phyloP scores from a whole-genome alignment of 148 eudicot species.

The Diospyros kaki region DNA sequence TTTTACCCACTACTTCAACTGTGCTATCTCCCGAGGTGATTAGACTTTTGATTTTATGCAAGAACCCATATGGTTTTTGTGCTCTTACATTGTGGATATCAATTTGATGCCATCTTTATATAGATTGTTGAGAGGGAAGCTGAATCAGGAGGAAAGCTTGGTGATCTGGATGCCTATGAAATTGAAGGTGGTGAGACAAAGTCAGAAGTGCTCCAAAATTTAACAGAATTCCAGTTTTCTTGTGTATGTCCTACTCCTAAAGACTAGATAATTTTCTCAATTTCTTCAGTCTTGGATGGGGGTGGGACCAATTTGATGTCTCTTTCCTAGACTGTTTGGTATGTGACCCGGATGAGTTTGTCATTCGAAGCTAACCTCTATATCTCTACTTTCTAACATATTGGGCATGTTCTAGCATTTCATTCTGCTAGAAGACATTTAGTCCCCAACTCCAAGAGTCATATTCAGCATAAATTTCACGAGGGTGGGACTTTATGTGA shows the following conservation, averaged over 20 bases:
- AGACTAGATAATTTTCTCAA: not conserved
- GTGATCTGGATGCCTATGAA: conserved; percentile 79
- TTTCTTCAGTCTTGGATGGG: not conserved
- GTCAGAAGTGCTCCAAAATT: conserved; percentile 87
- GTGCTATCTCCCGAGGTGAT: conserved; percentile 86
- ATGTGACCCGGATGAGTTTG: not conserved
- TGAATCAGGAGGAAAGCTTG: conserved; percentile 83
- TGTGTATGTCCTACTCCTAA: conserved; percentile 52
- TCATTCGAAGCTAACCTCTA: not conserved
- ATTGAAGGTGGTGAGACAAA: conserved; percentile 90
- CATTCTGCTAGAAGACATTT: not conserved
- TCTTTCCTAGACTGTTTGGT: not conserved
- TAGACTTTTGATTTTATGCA: not conserved
- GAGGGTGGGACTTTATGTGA: not conserved
- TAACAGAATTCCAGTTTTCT: conserved; percentile 82
- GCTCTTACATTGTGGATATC: not conserved
- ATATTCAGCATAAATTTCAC: not conserved
- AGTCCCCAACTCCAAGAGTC: not conserved
- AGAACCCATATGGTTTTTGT: not conserved
- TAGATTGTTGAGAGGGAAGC: conserved; percentile 82
- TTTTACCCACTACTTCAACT: conserved; percentile 78
- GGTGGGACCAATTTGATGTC: not conserved
- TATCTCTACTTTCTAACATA: not conserved
- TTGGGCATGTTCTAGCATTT: not conserved
- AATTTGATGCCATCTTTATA: conserved; percentile 13